These are phyloP conservation scores for Cordyceps farinosa DNA, from an alignment of 2,329 filamentous ascomycete genomes.

Conservation along the genomic window DNA sequence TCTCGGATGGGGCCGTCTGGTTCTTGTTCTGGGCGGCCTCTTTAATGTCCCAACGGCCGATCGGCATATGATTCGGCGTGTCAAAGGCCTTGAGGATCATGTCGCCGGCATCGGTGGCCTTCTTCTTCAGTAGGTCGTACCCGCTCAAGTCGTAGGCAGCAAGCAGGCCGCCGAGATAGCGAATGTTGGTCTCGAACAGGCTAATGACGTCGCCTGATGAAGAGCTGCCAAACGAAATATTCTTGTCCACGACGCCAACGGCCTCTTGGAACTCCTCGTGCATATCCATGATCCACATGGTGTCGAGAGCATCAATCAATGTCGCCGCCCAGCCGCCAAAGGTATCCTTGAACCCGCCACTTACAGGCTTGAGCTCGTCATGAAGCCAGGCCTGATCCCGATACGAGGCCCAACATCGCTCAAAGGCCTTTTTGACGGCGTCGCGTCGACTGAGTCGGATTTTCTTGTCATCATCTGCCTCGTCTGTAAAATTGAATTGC, in stretches of 20 bases:
- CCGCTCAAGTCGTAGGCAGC: slow-evolving; percentile 48
- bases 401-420: slow-evolving; percentile 49
- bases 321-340: slow-evolving; percentile 58
- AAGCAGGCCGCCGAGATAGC: slow-evolving; percentile 51
- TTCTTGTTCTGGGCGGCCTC: slow-evolving; percentile 25
- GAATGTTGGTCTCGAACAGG: slow-evolving; percentile 53
- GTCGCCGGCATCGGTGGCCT: slow-evolving; percentile 49
- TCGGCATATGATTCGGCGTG: slow-evolving; percentile 48
- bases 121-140: slow-evolving; percentile 40
- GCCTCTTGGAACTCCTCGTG: slow-evolving; percentile 54
- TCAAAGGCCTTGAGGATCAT: slow-evolving; percentile 52
- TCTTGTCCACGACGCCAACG: slow-evolving; percentile 42
- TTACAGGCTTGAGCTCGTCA: slow-evolving; percentile 50
- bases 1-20: slow-evolving; percentile 19
- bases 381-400: slow-evolving; percentile 48
- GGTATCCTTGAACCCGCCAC: slow-evolving; percentile 42
- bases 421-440: slow-evolving; percentile 41
- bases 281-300: slow-evolving; percentile 60
- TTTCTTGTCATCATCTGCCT: slow-evolving; percentile 21
- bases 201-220: slow-evolving; percentile 38
- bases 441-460: slow-evolving; percentile 35
- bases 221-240: slow-evolving; percentile 49
- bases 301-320: slow-evolving; percentile 58
- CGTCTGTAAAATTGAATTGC: slow-evolving; percentile 16
- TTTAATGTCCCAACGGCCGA: slow-evolving; percentile 28